Evolutionary conservation across 495 filamentous ascomycete genomes (phyloP).

Genomic region (Aspergillus carlsbadensis): DNA sequence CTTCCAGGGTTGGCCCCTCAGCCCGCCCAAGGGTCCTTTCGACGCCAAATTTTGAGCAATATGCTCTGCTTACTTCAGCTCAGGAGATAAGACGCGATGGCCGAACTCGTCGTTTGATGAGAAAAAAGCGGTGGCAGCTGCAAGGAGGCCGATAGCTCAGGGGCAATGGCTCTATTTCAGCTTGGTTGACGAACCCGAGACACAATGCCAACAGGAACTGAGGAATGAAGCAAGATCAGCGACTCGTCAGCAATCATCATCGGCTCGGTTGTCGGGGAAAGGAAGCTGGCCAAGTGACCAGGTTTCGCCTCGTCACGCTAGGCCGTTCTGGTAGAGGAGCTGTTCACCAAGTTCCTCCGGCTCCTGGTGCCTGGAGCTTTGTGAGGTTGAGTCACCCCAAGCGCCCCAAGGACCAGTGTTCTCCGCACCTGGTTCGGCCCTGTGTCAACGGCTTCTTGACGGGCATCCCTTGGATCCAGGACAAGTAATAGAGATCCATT

Average conservation of each 20-base stretch:
- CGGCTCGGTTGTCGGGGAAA: not conserved
- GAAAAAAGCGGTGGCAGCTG: too few relatives aligned
- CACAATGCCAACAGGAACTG: not conserved
- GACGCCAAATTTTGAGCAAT: too few relatives aligned
- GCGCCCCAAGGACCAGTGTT: slow-evolving; percentile 11
- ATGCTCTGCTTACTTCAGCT: too few relatives aligned
- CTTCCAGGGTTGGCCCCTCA: too few relatives aligned
- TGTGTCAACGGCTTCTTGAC: not conserved
- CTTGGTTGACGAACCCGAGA: too few relatives aligned
- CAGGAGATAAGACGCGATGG: too few relatives aligned
- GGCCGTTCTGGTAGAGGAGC: slow-evolving; percentile 3
- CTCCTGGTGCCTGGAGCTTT: slow-evolving; percentile 3
- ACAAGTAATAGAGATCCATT: not conserved
- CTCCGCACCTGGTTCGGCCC: not conserved
- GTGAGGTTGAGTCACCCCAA: slow-evolving; percentile 11
- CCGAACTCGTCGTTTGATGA: too few relatives aligned
- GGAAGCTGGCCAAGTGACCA: slow-evolving; percentile 10
- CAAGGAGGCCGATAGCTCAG: too few relatives aligned
- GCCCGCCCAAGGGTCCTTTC: too few relatives aligned
- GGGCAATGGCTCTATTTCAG: too few relatives aligned
- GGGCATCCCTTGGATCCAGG: too few relatives aligned
- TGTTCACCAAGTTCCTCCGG: not conserved
- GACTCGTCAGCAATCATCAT: not conserved
- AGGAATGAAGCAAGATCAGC: slow-evolving; percentile 1
- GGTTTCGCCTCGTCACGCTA: slow-evolving; percentile 1